phyloP scores from a whole-genome alignment of 768 basidiomycete genomes.

The Filobasidium floriforme region DNA sequence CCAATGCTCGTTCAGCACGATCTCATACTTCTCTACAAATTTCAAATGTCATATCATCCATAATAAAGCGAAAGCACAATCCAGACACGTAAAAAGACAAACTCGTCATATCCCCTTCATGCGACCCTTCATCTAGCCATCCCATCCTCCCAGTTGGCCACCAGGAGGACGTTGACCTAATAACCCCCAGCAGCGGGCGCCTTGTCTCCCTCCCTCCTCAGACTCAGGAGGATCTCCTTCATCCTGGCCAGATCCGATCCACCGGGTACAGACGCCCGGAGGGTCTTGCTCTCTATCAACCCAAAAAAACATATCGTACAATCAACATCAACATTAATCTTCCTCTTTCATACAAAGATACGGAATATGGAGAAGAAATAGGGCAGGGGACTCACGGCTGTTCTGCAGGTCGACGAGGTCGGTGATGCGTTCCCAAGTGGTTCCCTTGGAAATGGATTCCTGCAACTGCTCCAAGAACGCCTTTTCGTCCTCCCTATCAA shows the following conservation, averaged over 20 bases:
- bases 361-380: background rate
- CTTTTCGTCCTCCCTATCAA: constrained; percentile 70
- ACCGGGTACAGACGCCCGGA: constrained; percentile 73
- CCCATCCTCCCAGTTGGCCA: background rate
- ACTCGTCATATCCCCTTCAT: no score
- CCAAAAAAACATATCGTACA: no score
- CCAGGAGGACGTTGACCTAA: constrained; percentile 42
- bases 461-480: constrained; percentile 66
- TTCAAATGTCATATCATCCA: no score
- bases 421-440: constrained; percentile 93
- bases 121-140: no score
- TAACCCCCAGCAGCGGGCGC: constrained; percentile 93
- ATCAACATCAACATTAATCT: no score
- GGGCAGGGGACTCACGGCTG: constrained; percentile 51
- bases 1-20: no score
- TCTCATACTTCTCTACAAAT: no score
- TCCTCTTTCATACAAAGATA: no score
- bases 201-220: constrained; percentile 80
- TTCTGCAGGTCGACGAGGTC: constrained; percentile 80
- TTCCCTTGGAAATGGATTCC: constrained; percentile 72
- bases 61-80: no score
- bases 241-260: constrained; percentile 82
- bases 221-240: constrained; percentile 82
- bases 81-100: no score
- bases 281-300: constrained; percentile 70